These are phyloP conservation scores for Neurospora sp. DNA, from an alignment of 495 filamentous ascomycete genomes.

Conservation along the genomic window DNA sequence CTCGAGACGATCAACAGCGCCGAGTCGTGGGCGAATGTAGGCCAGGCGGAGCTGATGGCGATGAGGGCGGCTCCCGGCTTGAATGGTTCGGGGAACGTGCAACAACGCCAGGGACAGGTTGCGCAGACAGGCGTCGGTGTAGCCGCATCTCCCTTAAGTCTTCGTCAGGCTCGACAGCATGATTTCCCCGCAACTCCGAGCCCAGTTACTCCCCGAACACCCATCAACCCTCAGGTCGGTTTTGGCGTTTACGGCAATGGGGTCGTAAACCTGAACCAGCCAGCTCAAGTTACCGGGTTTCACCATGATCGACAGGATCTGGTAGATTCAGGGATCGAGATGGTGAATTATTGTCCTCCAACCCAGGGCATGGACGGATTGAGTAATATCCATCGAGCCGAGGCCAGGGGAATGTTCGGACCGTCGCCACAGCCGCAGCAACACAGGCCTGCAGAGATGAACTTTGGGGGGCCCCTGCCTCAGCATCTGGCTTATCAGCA, in stretches of 20 bases:
- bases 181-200: not conserved
- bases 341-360: not conserved
- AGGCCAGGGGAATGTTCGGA: not conserved
- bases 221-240: not conserved
- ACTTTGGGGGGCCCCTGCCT: not conserved
- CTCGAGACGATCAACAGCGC: constrained; percentile 3
- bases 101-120: not conserved
- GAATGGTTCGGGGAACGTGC: not conserved
- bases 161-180: not conserved
- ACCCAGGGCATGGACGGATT: not conserved
- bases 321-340: not conserved
- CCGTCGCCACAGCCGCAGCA: not conserved
- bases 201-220: not conserved
- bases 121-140: not conserved
- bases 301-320: not conserved
- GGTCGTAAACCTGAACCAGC: not conserved
- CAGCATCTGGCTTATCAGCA: not conserved
- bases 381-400: not conserved
- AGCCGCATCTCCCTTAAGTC: not conserved
- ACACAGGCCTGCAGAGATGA: not conserved
- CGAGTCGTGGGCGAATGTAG: constrained; percentile 4
- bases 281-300: not conserved
- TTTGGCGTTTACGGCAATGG: not conserved
- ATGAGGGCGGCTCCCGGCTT: not conserved
- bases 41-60: not conserved